Base-by-base conservation (phyloP, 495 filamentous ascomycete genomes). In the Penicillium coprophilum region DNA sequence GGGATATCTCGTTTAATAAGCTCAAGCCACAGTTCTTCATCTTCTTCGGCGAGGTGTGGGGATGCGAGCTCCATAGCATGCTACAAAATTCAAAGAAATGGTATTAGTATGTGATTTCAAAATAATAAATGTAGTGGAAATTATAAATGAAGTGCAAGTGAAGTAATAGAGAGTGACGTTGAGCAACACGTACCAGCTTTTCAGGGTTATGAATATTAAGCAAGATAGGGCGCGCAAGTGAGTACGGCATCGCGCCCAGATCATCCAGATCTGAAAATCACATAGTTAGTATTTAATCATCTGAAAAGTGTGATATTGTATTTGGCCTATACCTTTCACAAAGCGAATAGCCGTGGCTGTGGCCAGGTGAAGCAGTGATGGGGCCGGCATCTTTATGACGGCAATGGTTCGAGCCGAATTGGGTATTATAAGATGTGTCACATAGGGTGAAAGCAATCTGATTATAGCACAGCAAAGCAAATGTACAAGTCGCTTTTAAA, bases 1-100 rank as follows among this genome's bases (percentile, higher is more conserved):
- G 83, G 83, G 53, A 90, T 82, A 61, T 90, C 85, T 27, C 84
- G 79, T 40, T 80, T 82, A 65, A 92, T 88, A 66, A 91, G 82
- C 11, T 78, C 73, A 4, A 77, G 61, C 88, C 88, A 92, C 43
- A 90, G 67, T 61, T 90, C 87, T 30, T 68, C 74, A 56, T 84
- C 79, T 40, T 82, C 74, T 41, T 78, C 76, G 55, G 70, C 67
- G 57, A 91, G 74, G 51, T 91, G 87, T 6, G 88, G 87, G 10
- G 82, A 89, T 55, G 77, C 76, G 11, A 65, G n/a, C 69, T 91
- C 88, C 55, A 91, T 72, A 36, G 73, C 61, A 63, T 78, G 73
- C 82, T 85, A 28, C 21, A 46, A 47, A 50, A n/a, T 8, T 6
- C 15, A 4, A 27, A 20, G 38, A 8, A 12, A 41, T 17, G 4